Base-by-base conservation (phyloP, 2,329 filamentous ascomycete genomes). In the Aspergillus spinulosporus region DNA sequence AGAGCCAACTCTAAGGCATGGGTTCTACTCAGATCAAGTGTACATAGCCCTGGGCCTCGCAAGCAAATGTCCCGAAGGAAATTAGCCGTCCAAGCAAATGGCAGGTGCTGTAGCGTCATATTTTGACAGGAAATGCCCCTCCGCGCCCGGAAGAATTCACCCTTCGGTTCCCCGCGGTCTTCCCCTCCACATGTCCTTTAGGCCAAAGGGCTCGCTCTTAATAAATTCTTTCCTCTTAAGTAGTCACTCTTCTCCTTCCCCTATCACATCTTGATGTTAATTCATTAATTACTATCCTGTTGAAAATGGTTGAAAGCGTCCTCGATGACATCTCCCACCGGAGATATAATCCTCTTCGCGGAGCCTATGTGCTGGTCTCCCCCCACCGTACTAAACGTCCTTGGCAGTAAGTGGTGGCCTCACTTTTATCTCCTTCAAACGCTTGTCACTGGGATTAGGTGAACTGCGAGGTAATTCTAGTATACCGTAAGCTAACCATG, bases 261-360 rank as follows among this genome's bases (percentile, higher is more conserved):
- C 28, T 47, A 11, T 39, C 45, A 6, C 40, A 26, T 4, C 44
- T 34, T 39, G 7, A 15, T 21, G 21, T 21, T 14, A 29, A 8
- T 37, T 12, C 21, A 5, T 40, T 12, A 8, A 40, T 14, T 48
- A 34, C 6, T 54, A 5, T 5, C 40, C 34, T 54, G 12, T 37
- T 34, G 14, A 76, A 60, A 46, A 92, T 92, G 88, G 83, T 85
- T 6, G 87, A 89, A 69, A 82, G 85, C 62, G 86, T 93, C 49
- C 86, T 99, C 49, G 87, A 97, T 80, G 93, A 99, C 74, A 97
- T 99, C 68, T 96, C 94, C 42, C 94, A 99, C 73, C 84, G 94
- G 67, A 88, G 94, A 72, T 97, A 89, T 75, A 99, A 99, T 72
- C 90, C 91, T 52, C 82, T 99, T 60, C 88, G 90, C 63, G 92